Evolutionary conservation across 208 protist species (phyloP).

Genomic region (Trypanosoma lewisi): DNA sequence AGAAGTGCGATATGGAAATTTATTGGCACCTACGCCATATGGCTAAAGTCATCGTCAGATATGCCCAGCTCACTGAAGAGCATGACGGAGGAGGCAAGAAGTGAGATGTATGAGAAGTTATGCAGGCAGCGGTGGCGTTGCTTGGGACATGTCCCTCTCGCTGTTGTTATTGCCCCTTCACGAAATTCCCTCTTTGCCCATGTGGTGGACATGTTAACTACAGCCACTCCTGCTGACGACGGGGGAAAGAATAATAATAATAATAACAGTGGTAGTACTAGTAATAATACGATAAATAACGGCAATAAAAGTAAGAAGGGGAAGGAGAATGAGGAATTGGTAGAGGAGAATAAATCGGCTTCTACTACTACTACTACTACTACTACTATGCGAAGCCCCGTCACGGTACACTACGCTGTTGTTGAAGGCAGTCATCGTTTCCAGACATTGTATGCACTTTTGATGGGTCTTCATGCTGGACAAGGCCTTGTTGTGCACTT

Average conservation of each 20-base stretch:
- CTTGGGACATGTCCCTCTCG: conserved; percentile 42
- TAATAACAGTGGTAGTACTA: not conserved
- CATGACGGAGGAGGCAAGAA: conserved; percentile 16
- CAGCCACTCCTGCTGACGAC: conserved; percentile 3
- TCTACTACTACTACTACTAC: not conserved
- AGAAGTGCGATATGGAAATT: conserved; percentile 74
- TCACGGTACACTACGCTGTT: conserved; percentile 62
- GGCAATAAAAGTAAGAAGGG: not conserved
- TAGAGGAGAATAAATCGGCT: not conserved
- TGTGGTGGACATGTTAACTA: conserved; percentile 24
- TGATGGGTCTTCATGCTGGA: conserved; percentile 39
- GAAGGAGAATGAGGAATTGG: not conserved
- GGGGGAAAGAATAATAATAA: conserved; percentile 6
- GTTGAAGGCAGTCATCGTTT: conserved; percentile 55
- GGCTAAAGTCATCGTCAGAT: conserved; percentile 20
- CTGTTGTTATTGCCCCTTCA: conserved; percentile 36
- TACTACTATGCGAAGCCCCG: conserved; percentile 18
- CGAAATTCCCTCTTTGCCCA: conserved; percentile 14
- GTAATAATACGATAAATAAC: conserved; percentile 2
- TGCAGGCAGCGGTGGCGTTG: conserved; percentile 55
- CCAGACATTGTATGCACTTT: conserved; percentile 54
- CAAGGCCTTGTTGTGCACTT: conserved; percentile 65
- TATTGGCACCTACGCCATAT: conserved; percentile 45
- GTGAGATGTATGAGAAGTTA: conserved; percentile 23
- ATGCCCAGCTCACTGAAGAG: not conserved